Conservation (phyloP, 2,329 filamentous ascomycete genomes). For the Sclerotinia borealis region DNA sequence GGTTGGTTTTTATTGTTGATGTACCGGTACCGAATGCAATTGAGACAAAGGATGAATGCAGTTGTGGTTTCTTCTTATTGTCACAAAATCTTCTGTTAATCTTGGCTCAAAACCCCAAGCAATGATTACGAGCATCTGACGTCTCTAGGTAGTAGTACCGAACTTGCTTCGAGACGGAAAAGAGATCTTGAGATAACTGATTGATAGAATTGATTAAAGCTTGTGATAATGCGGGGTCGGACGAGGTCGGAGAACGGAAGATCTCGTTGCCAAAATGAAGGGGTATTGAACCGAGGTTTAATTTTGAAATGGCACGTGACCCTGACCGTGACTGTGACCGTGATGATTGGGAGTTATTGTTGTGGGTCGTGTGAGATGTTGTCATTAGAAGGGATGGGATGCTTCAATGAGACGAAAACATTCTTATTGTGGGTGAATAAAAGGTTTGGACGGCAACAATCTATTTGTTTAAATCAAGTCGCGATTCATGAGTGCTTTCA, state of each 20-base stretch:
- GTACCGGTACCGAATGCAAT: background rate
- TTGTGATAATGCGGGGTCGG: constrained; percentile 13
- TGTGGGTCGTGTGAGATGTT: too few relatives aligned
- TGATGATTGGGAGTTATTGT: too few relatives aligned
- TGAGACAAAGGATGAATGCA: constrained; percentile 9
- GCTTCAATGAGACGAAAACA: too few relatives aligned
- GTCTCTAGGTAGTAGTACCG: background rate
- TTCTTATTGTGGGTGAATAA: too few relatives aligned
- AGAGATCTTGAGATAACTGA: background rate
- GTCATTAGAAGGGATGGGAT: too few relatives aligned
- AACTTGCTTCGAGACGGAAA: background rate
- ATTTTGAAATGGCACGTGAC: background rate
- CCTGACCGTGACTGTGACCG: too few relatives aligned
- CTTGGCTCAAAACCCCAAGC: background rate
- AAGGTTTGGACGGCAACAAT: too few relatives aligned
- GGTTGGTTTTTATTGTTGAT: background rate
- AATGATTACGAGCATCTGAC: background rate
- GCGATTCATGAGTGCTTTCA: too few relatives aligned
- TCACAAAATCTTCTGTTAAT: background rate
- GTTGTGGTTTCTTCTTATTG: background rate
- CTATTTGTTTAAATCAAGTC: too few relatives aligned
- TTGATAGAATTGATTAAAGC: background rate
- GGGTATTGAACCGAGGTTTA: constrained; percentile 3
- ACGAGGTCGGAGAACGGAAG: background rate
- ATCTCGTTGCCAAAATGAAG: background rate